Percentiles rank a stretch among this genome's conserved stretches.
Conservation (phyloP, 2,329 filamentous ascomycete genomes). For the Phyllosticta citrichinensis region DNA sequence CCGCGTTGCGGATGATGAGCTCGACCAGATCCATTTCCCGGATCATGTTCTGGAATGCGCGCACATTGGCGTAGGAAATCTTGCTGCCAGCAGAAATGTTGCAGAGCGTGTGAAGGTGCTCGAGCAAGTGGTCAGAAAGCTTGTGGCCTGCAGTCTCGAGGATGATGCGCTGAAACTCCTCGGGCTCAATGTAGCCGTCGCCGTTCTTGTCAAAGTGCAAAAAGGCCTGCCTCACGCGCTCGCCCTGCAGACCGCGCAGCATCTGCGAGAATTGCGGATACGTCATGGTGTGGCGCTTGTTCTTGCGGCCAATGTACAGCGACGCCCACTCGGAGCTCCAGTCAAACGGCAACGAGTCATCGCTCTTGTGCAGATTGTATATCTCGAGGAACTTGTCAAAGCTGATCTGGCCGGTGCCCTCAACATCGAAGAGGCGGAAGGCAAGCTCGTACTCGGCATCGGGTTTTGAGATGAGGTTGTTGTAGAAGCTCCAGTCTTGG, state of each 20-base stretch:
- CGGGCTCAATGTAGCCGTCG: conserved; percentile 89
- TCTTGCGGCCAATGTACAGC: conserved; percentile 82
- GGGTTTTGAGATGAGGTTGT: conserved; percentile 85
- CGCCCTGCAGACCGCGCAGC: conserved; percentile 89
- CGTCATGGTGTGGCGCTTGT: conserved; percentile 80
- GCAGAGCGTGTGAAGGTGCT: conserved; percentile 85
- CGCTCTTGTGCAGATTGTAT: conserved; percentile 82
- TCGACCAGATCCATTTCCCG: conserved; percentile 97
- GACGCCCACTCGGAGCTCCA: conserved; percentile 97
- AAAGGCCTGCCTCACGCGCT: conserved; percentile 93
- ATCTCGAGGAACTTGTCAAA: conserved; percentile 78
- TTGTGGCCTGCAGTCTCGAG: conserved; percentile 88
- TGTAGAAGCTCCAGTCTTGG: conserved; percentile 84
- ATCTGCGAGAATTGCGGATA: conserved; percentile 98
- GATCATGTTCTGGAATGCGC: conserved; percentile 96
- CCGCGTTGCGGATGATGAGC: conserved; percentile 80
- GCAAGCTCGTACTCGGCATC: conserved; percentile 99
- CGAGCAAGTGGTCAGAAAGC: conserved; percentile 88
- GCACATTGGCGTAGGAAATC: conserved; percentile 94
- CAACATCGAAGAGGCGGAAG: conserved; percentile 88
- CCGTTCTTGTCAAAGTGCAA: conserved; percentile 80
- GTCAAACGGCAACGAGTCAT: conserved; percentile 80
- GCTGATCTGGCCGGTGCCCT: conserved; percentile 74
- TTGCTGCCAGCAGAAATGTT: conserved; percentile 87
- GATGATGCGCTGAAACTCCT: conserved; percentile 96